These are phyloP conservation scores for Hortiboletus flavorubellus DNA, from an alignment of 768 basidiomycete genomes.

Conservation along the genomic window DNA sequence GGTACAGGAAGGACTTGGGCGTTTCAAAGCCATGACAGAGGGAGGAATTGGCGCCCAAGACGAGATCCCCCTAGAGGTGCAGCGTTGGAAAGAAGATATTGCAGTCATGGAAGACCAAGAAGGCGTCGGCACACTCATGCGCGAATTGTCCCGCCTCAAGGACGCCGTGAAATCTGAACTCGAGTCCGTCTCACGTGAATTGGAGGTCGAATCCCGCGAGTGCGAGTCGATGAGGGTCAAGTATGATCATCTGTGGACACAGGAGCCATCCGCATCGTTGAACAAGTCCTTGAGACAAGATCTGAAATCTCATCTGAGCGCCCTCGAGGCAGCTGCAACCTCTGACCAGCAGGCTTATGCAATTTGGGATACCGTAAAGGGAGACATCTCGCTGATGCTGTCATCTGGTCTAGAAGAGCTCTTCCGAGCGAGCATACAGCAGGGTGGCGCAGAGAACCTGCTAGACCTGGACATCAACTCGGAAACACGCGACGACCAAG, in stretches of 20 bases:
- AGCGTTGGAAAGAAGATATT: constrained; percentile 75
- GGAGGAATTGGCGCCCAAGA: constrained; percentile 60
- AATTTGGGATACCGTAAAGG: constrained; percentile 68
- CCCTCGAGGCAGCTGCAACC: constrained; percentile 70
- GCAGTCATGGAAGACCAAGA: constrained; percentile 63
- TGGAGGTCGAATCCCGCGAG: constrained; percentile 81
- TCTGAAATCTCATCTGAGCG: constrained; percentile 67
- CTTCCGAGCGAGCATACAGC: constrained; percentile 51
- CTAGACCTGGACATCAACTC: constrained; percentile 72
- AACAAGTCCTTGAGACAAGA: constrained; percentile 74
- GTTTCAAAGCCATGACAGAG: constrained; percentile 70
- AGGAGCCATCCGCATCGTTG: constrained; percentile 72
- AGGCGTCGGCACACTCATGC: constrained; percentile 59
- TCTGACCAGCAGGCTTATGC: constrained; percentile 74
- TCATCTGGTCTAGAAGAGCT: constrained; percentile 60
- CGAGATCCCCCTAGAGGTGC: constrained; percentile 68
- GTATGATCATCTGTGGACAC: constrained; percentile 84
- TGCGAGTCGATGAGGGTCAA: constrained; percentile 88
- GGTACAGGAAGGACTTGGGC: constrained; percentile 63
- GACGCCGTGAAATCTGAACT: constrained; percentile 57
- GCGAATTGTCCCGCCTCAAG: constrained; percentile 57
- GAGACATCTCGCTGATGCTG: constrained; percentile 62
- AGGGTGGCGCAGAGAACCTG: constrained; percentile 41
- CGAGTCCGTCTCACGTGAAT: constrained; percentile 55
- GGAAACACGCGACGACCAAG: constrained; percentile 61